Evolutionary conservation across 345 rosid genomes (phyloP).

Genomic region (Erysimum cheiranthoides): DNA sequence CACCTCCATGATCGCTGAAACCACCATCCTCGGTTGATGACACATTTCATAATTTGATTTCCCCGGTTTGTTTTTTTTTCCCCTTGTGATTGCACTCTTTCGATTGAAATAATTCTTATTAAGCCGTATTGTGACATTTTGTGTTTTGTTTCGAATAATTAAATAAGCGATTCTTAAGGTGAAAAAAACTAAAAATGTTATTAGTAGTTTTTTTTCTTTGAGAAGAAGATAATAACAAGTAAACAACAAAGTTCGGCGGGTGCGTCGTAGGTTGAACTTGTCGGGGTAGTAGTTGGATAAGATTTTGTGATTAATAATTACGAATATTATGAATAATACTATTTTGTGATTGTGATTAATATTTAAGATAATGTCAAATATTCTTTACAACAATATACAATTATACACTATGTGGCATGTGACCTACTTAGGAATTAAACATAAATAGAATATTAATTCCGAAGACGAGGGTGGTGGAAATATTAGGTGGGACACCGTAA

Average conservation of each 20-base stretch:
- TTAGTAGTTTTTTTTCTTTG: not conserved
- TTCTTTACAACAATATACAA: constrained; percentile 7
- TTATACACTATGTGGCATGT: not conserved
- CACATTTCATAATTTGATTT: not conserved
- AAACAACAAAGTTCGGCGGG: not conserved
- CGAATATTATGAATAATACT: not conserved
- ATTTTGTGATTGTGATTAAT: not conserved
- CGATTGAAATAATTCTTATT: constrained; percentile 7
- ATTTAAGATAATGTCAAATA: constrained; percentile 11
- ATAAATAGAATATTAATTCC: not conserved
- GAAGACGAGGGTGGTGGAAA: constrained; percentile 33
- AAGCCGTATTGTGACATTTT: not conserved
- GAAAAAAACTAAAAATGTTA: not conserved
- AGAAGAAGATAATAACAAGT: too few species aligned
- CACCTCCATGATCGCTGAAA: constrained; percentile 79
- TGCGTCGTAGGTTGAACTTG: not conserved
- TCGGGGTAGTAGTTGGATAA: constrained; percentile 25
- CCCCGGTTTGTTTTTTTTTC: not conserved
- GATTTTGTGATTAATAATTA: not conserved
- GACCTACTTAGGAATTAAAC: not conserved
- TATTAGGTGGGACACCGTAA: constrained; percentile 35
- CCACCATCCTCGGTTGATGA: constrained; percentile 56
- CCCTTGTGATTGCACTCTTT: constrained; percentile 3
- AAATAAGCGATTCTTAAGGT: constrained; percentile 9
- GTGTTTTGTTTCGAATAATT: constrained; percentile 20